These are phyloP conservation scores for Gracilaria domingensis DNA, from an alignment of 23 red algal genomes.

Conservation along the genomic window DNA sequence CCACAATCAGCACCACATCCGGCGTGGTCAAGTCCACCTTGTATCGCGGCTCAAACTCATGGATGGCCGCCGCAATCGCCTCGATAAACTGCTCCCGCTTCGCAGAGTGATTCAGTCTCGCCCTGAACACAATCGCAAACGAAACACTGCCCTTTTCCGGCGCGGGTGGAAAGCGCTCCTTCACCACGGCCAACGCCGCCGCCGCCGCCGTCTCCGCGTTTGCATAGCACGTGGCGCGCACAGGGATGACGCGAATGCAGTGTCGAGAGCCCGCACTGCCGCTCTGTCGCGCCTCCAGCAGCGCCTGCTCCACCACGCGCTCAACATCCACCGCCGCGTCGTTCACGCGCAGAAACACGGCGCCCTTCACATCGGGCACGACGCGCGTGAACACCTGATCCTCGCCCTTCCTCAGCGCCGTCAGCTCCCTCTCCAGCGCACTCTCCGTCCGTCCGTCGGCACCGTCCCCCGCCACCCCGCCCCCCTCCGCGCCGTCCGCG, in stretches of 20 bases:
- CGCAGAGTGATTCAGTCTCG: slow-evolving; percentile 45
- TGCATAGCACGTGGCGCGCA: slow-evolving; percentile 65
- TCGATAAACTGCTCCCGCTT: slow-evolving; percentile 54
- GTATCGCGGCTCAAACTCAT: slow-evolving; percentile 55
- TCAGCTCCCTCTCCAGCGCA: slow-evolving; percentile 35
- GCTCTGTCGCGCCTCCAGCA: slow-evolving; percentile 40
- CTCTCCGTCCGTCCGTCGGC: no score
- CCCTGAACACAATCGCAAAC: slow-evolving; percentile 64
- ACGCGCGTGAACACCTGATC: slow-evolving; percentile 43
- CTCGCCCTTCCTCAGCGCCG: neutral
- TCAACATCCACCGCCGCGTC: slow-evolving; percentile 18
- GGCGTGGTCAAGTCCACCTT: slow-evolving; percentile 60
- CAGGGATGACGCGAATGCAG: slow-evolving; percentile 57
- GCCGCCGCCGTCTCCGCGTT: slow-evolving; percentile 26
- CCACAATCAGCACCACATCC: slow-evolving; percentile 63
- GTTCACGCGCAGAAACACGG: slow-evolving; percentile 47
- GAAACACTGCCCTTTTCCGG: neutral
- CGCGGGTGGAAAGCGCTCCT: slow-evolving; percentile 48
- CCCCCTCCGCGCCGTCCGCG: slow-evolving; percentile 13
- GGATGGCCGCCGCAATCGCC: slow-evolving; percentile 41
- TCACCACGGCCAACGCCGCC: slow-evolving; percentile 36
- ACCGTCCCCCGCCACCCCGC: no score
- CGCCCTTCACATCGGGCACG: slow-evolving; percentile 43
- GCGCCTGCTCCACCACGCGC: slow-evolving; percentile 40
- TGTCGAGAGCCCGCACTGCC: slow-evolving; percentile 37